phyloP scores from a whole-genome alignment of 2,329 filamentous ascomycete genomes.

The Penicillium vulpinum region DNA sequence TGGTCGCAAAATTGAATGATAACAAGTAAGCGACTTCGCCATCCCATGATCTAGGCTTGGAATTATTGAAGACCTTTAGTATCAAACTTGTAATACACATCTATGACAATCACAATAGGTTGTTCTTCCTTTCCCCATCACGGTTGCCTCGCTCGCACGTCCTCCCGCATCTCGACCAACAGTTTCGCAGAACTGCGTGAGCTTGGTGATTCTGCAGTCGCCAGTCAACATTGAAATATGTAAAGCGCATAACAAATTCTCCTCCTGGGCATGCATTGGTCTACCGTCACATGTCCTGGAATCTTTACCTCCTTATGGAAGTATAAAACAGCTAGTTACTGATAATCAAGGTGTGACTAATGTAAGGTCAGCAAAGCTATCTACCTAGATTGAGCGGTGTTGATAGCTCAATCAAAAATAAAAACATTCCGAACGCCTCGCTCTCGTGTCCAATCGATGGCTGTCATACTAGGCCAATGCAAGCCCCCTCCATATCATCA shows the following conservation, averaged over 20 bases:
- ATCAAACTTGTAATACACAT: not conserved
- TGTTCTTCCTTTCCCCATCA: not conserved
- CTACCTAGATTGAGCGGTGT: not conserved
- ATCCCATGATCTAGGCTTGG: not conserved
- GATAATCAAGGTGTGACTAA: conserved; percentile 1
- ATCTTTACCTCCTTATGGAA: not conserved
- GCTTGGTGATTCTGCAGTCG: conserved; percentile 24
- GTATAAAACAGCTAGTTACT: not conserved
- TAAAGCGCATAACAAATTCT: conserved; percentile 10
- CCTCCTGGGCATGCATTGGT: conserved; percentile 5
- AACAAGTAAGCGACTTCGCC: not conserved
- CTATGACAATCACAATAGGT: not conserved
- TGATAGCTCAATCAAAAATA: conserved; percentile 2
- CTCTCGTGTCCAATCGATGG: conserved; percentile 13
- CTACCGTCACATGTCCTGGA: conserved; percentile 19
- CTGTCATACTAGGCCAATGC: conserved; percentile 11
- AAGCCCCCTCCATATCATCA: conserved; percentile 26
- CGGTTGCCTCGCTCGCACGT: conserved; percentile 5
- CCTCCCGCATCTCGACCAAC: conserved; percentile 12
- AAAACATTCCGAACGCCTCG: conserved; percentile 14
- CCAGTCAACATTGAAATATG: conserved; percentile 20
- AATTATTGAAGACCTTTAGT: not conserved
- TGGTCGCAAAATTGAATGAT: not conserved
- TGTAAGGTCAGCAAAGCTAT: conserved; percentile 3
- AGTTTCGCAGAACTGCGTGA: not conserved